Evolutionary conservation across 2,329 filamentous ascomycete genomes (phyloP), one percentile per base, ranked within the genome.

Genomic region (Ramularia endophylla): DNA sequence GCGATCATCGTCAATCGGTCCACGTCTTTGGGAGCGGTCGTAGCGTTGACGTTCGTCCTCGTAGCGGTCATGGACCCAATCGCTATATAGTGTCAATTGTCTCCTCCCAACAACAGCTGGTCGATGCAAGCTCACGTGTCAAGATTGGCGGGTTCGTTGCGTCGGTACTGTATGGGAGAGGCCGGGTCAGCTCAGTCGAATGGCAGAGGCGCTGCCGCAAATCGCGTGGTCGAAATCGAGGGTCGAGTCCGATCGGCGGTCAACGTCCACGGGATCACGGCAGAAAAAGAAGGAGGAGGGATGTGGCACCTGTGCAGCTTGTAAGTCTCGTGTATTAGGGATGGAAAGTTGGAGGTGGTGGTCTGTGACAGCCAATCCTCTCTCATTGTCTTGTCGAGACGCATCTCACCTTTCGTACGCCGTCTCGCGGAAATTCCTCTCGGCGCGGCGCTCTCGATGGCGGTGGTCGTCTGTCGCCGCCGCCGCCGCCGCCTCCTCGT

Each of bases 391-490:
- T n/a, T n/a, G n/a, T n/a, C n/a, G n/a, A n/a, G n/a, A n/a, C n/a
- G n/a, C n/a, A n/a, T n/a, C 55, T 12, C 65, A 90, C 87, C 87
- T 94, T 94, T 88, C 83, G 89, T 64, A 90, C 78, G 68, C 86
- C 86, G 69, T 92, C 86, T 69, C 85, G 83, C 60, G 85, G 83
- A 56, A 76, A 82, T 34, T 72, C 71, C 60, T 67, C 62, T 44
- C 66, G 63, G 51, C 70, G 65, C 54, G 69, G 67, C 51, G 57
- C 57, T 50, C 64, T 44, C 87, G 60, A 88, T 95, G 75, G 78
- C 95, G 53, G 95, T 22, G 51, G 49, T 49, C 48, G 50, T 42
- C 50, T 40, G 28, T 48, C 48, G 35, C 44, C 38, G 18, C 48
- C 49, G 33, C 55, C 47, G 30, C 53, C 53, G 39, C 52, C 44